phyloP scores from a whole-genome alignment of 352 stramenopile species.

The Phytophthora capsici region DNA sequence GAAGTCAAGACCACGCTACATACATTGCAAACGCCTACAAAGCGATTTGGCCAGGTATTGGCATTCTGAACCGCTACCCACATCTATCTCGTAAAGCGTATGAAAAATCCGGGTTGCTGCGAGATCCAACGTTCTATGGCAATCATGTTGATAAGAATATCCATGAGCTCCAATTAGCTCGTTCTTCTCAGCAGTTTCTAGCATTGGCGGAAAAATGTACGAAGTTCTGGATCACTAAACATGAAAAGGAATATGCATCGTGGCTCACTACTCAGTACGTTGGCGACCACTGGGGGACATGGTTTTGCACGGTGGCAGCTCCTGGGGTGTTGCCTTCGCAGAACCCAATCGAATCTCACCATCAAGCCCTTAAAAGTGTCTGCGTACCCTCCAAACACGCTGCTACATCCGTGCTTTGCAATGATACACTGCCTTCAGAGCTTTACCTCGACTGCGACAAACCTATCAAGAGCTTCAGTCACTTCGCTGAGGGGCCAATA shows the following conservation, averaged over 20 bases:
- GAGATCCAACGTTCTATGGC: not conserved
- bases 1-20: conserved; percentile 1
- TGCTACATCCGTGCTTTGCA: not conserved
- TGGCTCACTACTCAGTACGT: not conserved
- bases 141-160: not conserved
- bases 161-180: not conserved
- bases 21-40: not conserved
- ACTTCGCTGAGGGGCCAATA: not conserved
- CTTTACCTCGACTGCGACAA: not conserved
- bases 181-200: not conserved
- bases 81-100: not conserved
- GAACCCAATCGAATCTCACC: conserved; percentile 1
- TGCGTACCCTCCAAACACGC: not conserved
- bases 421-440: not conserved
- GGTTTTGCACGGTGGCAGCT: not conserved
- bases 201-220: not conserved
- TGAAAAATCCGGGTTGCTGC: not conserved
- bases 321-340: not conserved
- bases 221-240: not conserved
- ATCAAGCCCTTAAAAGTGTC: not conserved
- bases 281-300: not conserved
- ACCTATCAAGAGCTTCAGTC: not conserved
- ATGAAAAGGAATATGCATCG: not conserved
- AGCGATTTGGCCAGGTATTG: not conserved
- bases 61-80: not conserved